Evolutionary conservation across 768 basidiomycete species (phyloP).

Genomic region (Mycena galericulata): DNA sequence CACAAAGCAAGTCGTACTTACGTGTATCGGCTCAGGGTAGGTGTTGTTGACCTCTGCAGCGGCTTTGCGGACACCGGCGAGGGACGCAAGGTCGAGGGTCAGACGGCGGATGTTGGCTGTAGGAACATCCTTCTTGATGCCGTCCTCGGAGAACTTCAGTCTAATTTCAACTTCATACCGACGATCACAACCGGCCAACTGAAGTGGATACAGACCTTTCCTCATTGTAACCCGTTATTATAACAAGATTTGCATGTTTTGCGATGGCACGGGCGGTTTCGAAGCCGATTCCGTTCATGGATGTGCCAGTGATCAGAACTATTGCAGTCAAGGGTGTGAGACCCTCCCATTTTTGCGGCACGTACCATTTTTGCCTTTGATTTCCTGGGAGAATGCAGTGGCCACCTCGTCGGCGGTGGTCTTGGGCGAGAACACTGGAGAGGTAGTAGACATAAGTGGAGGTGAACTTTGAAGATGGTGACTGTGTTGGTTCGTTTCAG

Average conservation of each 20-base stretch:
- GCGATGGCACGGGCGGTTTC: slow-evolving; percentile 7
- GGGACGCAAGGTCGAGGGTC: slow-evolving; percentile 13
- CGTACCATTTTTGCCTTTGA: no score
- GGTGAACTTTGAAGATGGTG: no score
- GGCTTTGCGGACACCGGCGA: slow-evolving; percentile 7
- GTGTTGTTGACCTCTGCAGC: slow-evolving; percentile 11
- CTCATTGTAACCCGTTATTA: slow-evolving; percentile 5
- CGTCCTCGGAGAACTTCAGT: slow-evolving; percentile 4
- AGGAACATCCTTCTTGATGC: slow-evolving; percentile 7
- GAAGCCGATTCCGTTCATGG: slow-evolving; percentile 8
- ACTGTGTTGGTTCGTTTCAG: no score
- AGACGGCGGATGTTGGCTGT: slow-evolving; percentile 10
- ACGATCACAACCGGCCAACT: background rate
- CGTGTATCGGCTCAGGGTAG: slow-evolving; percentile 10
- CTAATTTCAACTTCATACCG: slow-evolving; percentile 1
- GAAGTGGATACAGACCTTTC: background rate
- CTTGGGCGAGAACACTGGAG: no score
- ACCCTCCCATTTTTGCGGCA: no score
- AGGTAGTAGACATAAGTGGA: no score
- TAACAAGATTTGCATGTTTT: slow-evolving; percentile 3
- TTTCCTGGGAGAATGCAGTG: no score
- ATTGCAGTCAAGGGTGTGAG: background rate
- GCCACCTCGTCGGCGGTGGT: no score
- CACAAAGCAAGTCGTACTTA: background rate
- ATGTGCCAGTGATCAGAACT: no score